Conservation (phyloP, 768 basidiomycete genomes). For the Russula brevipes region DNA sequence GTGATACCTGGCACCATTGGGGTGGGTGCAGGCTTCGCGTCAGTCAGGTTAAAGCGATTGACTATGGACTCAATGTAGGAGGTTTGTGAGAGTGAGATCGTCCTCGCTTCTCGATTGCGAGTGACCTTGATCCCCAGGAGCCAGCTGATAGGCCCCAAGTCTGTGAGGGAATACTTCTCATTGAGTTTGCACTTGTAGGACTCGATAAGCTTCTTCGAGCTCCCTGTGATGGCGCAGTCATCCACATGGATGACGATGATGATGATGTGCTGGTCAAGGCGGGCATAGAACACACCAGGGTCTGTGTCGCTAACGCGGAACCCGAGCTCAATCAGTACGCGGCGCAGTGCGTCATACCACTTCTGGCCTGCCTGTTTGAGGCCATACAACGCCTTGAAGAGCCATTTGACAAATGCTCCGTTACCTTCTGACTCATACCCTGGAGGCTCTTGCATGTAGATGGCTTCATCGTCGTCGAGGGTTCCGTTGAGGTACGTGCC, state of each 20-base stretch:
- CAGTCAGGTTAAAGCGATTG: too few relatives aligned
- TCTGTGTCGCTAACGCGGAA: not conserved
- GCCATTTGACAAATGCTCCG: not conserved
- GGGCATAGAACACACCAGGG: not conserved
- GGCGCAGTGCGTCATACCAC: not conserved
- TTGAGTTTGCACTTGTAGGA: not conserved
- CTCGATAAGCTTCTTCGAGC: not conserved
- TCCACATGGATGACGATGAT: not conserved
- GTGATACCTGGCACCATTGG: too few relatives aligned
- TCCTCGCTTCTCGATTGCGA: not conserved
- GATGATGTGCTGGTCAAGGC: not conserved
- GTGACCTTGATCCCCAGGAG: not conserved
- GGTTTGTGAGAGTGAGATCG: not conserved
- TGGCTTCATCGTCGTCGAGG: too few relatives aligned
- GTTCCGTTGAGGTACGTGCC: too few relatives aligned
- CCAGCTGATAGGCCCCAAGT: not conserved
- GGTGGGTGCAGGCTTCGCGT: too few relatives aligned
- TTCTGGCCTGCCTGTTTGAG: not conserved
- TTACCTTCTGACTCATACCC: not conserved
- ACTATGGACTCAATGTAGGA: not conserved
- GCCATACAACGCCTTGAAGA: not conserved
- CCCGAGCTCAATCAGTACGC: not conserved
- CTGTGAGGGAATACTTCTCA: not conserved
- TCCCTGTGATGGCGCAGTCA: not conserved
- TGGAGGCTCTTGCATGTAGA: too few relatives aligned